A percentile compares a stretch with the other conserved stretches of the same genome.
phyloP scores from a whole-genome alignment of 148 eudicot genomes.

The Pharnaceum exiguum region DNA sequence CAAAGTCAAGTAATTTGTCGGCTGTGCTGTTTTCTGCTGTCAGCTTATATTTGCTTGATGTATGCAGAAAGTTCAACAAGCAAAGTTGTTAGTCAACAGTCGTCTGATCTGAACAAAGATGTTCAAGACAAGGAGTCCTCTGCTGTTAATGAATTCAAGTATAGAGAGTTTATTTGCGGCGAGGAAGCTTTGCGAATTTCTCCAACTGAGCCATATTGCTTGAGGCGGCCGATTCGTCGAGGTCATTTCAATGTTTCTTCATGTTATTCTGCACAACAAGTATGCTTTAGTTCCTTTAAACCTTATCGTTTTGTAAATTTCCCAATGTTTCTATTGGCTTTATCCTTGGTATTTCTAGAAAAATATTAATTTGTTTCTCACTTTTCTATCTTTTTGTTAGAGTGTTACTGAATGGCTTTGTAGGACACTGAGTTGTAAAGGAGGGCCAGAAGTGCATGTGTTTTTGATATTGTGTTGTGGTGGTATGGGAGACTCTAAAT shows the following conservation, averaged over 20 bases:
- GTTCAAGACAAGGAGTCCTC: slow-evolving; percentile 21
- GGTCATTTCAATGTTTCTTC: slow-evolving; percentile 93
- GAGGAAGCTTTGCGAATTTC: slow-evolving; percentile 93
- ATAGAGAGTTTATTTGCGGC: slow-evolving; percentile 73
- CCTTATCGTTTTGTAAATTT: not conserved
- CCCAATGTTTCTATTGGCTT: no score
- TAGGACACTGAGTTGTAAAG: no score
- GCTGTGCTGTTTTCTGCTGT: not conserved
- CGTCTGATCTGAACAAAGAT: slow-evolving; percentile 32
- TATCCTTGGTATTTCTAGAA: no score
- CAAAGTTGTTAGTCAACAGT: slow-evolving; percentile 27
- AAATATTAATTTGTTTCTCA: no score
- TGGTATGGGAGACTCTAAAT: no score
- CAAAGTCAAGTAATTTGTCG: not conserved
- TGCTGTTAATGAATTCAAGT: slow-evolving; percentile 34
- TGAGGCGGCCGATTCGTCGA: slow-evolving; percentile 91
- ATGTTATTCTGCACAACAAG: slow-evolving; percentile 90
- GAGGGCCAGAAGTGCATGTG: no score
- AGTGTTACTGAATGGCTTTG: no score
- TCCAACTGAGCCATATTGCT: slow-evolving; percentile 88
- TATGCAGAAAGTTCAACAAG: slow-evolving; percentile 46
- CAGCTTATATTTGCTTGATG: not conserved
- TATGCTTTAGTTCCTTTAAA: slow-evolving; percentile 20
- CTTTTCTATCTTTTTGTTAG: no score
- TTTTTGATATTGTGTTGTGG: no score